phyloP scores from a whole-genome alignment of 2,329 filamentous ascomycete species.

The Fusarium proliferatum region DNA sequence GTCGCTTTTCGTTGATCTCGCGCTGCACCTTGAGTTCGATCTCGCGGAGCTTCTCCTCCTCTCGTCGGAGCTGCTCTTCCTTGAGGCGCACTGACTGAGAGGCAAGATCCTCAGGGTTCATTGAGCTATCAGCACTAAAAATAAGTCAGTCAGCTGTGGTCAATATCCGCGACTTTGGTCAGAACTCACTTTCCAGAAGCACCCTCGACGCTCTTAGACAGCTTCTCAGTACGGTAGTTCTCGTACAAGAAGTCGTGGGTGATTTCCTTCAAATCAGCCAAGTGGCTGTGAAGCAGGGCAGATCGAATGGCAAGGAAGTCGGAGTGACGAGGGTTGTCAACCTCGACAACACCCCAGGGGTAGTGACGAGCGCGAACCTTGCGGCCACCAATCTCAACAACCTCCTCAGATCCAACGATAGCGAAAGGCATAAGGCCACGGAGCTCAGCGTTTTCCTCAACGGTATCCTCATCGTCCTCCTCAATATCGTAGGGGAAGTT shows the following conservation, averaged over 20 bases:
- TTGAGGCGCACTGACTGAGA: constrained; percentile 98
- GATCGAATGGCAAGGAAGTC: constrained; percentile 98
- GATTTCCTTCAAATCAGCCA: constrained; percentile 99
- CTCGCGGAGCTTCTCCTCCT: constrained; percentile 99
- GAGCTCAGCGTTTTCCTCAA: constrained; percentile 98
- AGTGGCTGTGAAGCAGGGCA: constrained; percentile 94
- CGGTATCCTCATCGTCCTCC: constrained; percentile 98
- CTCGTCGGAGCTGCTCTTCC: constrained; percentile 98
- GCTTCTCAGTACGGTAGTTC: constrained; percentile 99
- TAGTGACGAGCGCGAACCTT: constrained; percentile 96
- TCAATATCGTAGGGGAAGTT: constrained; percentile 99
- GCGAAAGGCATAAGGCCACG: constrained; percentile 98
- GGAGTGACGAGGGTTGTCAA: constrained; percentile 98
- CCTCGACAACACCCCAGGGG: constrained; percentile 98
- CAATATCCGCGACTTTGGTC: not conserved
- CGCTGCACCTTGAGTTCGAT: constrained; percentile 99
- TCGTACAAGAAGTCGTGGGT: constrained; percentile 99
- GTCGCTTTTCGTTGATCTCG: constrained; percentile 99
- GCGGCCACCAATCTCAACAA: constrained; percentile 92
- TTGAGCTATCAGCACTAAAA: constrained; percentile 75
- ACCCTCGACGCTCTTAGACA: constrained; percentile 98
- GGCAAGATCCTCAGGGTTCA: constrained; percentile 97
- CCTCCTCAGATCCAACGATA: constrained; percentile 96
- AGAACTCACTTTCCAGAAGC: constrained; percentile 83
- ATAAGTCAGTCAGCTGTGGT: constrained; percentile 52